A percentile compares a stretch with the other conserved stretches of the same genome.
Evolutionary conservation across 768 basidiomycete species (phyloP).

Genomic region (Dentipellis sp.): DNA sequence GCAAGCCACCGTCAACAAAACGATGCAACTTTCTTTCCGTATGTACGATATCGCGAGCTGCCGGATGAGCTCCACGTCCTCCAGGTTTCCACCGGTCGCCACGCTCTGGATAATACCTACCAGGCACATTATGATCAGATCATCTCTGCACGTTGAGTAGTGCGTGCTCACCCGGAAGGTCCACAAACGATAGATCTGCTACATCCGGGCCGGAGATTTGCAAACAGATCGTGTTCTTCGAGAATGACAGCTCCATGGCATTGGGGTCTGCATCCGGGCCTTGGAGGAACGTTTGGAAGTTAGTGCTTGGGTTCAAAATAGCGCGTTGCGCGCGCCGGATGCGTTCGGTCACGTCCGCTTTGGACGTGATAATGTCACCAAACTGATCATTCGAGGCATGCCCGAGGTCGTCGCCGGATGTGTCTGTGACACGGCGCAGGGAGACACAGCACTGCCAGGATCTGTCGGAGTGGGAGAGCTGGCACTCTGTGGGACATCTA

Average conservation of each 20-base stretch:
- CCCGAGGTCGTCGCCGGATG: constrained; percentile 25
- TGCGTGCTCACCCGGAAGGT: constrained; percentile 27
- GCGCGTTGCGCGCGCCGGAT: constrained; percentile 59
- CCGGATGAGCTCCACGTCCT: constrained; percentile 56
- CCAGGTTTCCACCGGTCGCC: constrained; percentile 24
- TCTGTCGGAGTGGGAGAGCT: background rate
- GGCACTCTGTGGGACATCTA: constrained; percentile 13
- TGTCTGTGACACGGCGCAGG: constrained; percentile 22
- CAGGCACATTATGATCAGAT: too few species aligned
- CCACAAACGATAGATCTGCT: constrained; percentile 31
- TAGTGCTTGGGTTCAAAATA: constrained; percentile 46
- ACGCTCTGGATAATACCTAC: constrained; percentile 49
- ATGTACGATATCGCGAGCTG: constrained; percentile 53
- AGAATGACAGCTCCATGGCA: constrained; percentile 22
- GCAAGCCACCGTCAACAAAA: constrained; percentile 54
- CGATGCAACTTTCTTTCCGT: constrained; percentile 48
- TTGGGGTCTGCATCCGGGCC: constrained; percentile 23
- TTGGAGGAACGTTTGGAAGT: constrained; percentile 28
- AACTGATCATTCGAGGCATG: constrained; percentile 17
- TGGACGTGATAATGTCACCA: constrained; percentile 35
- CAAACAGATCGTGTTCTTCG: constrained; percentile 26
- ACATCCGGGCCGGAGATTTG: constrained; percentile 29
- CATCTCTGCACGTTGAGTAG: too few species aligned
- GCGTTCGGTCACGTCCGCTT: constrained; percentile 50
- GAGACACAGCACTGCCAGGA: constrained; percentile 18